Conservation (phyloP, 805 yeast species). For the Wickerhamiella australiensis region DNA sequence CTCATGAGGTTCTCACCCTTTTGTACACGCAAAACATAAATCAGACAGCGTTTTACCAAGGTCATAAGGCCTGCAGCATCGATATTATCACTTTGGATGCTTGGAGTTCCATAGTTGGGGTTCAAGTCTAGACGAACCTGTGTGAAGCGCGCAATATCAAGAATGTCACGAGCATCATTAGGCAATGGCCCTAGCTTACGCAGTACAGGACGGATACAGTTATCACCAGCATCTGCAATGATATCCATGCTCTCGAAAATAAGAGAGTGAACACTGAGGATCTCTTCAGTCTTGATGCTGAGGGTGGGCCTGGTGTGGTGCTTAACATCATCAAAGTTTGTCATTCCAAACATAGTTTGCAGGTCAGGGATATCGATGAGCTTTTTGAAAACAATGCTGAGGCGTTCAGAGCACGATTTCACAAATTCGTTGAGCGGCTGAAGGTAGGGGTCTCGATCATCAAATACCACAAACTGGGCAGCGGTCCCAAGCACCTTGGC, state of each 20-base stretch:
- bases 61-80: slow-evolving; percentile 42
- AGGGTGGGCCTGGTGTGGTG: slow-evolving; percentile 35
- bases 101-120: slow-evolving; percentile 36
- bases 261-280: slow-evolving; percentile 31
- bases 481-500: slow-evolving; percentile 52
- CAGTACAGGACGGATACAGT: slow-evolving; percentile 39
- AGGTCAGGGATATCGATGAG: slow-evolving; percentile 45
- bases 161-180: slow-evolving; percentile 35
- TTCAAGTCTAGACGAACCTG: slow-evolving; percentile 47
- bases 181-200: slow-evolving; percentile 34
- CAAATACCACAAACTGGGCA: slow-evolving; percentile 57
- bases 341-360: slow-evolving; percentile 49
- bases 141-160: slow-evolving; percentile 42
- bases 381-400: slow-evolving; percentile 35
- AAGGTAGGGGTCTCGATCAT: slow-evolving; percentile 46
- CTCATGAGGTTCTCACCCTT: slow-evolving; percentile 54
- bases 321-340: slow-evolving; percentile 52
- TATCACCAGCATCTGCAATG: slow-evolving; percentile 31
- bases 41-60: slow-evolving; percentile 71
- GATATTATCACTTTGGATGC: slow-evolving; percentile 13
- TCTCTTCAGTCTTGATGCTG: slow-evolving; percentile 28
- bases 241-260: slow-evolving; percentile 24
- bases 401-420: slow-evolving; percentile 37
- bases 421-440: slow-evolving; percentile 74
- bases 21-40: slow-evolving; percentile 76